phyloP scores from a whole-genome alignment of 306 rosid species.

The Cucumis cinereus region DNA sequence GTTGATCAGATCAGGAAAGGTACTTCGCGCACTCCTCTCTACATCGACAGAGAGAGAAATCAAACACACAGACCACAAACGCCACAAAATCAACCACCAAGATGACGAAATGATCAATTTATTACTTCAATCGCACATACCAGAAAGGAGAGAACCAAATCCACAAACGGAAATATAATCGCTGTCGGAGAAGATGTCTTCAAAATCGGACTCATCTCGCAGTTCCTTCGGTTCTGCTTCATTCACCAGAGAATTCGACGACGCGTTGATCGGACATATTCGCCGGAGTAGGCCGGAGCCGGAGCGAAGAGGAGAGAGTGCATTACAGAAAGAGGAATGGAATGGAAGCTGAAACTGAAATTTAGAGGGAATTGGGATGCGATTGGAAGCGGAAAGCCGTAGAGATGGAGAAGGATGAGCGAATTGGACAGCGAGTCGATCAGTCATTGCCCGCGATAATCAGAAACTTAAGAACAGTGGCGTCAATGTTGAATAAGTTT shows the following conservation, averaged over 20 bases:
- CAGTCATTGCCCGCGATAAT: background rate
- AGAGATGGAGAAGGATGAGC: background rate
- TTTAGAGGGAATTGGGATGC: background rate
- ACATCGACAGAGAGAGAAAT: background rate
- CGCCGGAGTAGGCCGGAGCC: slow-evolving; percentile 3
- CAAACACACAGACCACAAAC: background rate
- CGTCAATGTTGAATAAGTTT: background rate
- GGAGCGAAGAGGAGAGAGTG: slow-evolving; percentile 1
- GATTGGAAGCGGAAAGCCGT: slow-evolving; percentile 17
- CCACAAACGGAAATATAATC: slow-evolving; percentile 69
- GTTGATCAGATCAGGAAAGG: slow-evolving; percentile 69
- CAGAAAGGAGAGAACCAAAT: slow-evolving; percentile 88
- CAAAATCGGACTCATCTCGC: slow-evolving; percentile 35
- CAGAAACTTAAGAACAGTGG: background rate
- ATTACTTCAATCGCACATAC: slow-evolving; percentile 17
- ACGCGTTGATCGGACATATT: slow-evolving; percentile 20
- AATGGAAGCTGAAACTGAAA: background rate
- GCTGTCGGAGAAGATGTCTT: slow-evolving; percentile 28
- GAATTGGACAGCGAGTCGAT: slow-evolving; percentile 7
- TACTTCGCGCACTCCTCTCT: slow-evolving; percentile 87
- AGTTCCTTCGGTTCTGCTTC: slow-evolving; percentile 25
- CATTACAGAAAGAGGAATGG: background rate
- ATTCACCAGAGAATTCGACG: slow-evolving; percentile 4
- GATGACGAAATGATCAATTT: background rate
- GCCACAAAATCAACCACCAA: background rate